Evolutionary conservation across 1,139 yeast species (phyloP).

Genomic region (Lodderomyces pseudojiufengensis): DNA sequence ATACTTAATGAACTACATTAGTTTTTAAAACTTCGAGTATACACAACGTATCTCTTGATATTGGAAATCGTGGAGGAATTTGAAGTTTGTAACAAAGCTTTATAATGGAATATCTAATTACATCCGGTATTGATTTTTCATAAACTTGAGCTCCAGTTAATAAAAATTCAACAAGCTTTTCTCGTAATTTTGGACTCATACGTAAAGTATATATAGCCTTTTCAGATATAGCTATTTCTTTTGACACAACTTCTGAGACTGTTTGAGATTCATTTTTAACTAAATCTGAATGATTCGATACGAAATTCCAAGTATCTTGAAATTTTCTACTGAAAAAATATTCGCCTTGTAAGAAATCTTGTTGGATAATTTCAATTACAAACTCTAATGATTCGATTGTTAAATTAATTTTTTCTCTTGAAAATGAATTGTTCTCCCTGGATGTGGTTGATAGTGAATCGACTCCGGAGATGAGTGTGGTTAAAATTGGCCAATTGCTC

Average conservation of each 20-base stretch:
- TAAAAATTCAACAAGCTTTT: conserved; percentile 19
- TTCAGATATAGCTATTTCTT: conserved; percentile 6
- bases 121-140: conserved; percentile 32
- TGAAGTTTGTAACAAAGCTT: conserved; percentile 25
- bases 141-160: conserved; percentile 31
- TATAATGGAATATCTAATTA: conserved; percentile 27
- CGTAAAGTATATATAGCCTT: conserved; percentile 9
- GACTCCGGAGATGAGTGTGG: conserved; percentile 18
- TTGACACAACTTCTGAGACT: background rate
- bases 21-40: conserved; percentile 29
- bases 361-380: conserved; percentile 24
- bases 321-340: conserved; percentile 33
- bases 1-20: conserved; percentile 5
- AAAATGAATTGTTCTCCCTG: conserved; percentile 3
- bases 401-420: conserved; percentile 13
- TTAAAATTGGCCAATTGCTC: conserved; percentile 57
- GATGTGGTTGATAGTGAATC: conserved; percentile 14
- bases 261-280: conserved; percentile 6
- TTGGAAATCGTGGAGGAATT: conserved; percentile 16
- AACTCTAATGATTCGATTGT: conserved; percentile 21
- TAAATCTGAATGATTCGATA: conserved; percentile 17
- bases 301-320: conserved; percentile 35
- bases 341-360: conserved; percentile 26
- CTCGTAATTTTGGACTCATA: conserved; percentile 8
- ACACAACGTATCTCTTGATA: conserved; percentile 28